Evolutionary conservation across 495 filamentous ascomycete genomes (phyloP).

Genomic region (Daldinia caldariorum): DNA sequence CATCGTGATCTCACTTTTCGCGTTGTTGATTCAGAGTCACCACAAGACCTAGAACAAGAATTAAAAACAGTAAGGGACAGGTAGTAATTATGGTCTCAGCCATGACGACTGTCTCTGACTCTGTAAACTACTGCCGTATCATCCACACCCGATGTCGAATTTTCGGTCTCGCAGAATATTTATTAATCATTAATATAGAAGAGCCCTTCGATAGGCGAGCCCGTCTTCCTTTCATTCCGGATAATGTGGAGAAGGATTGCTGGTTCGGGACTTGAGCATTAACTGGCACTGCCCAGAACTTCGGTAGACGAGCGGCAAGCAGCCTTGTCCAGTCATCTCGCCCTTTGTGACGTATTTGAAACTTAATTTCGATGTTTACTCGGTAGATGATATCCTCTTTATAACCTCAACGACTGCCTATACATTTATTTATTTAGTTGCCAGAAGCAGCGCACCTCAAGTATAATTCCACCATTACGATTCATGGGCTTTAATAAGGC

Average conservation of each 20-base stretch:
- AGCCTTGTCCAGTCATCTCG: conserved; percentile 13
- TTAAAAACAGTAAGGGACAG: conserved; percentile 16
- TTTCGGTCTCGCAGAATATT: conserved; percentile 41
- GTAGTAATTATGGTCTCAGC: conserved; percentile 34
- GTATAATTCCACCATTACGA: background rate
- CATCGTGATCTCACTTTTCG: conserved; percentile 41
- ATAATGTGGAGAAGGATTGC: conserved; percentile 45
- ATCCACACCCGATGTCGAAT: conserved; percentile 26
- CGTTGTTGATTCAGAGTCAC: conserved; percentile 4
- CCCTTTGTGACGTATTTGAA: conserved; percentile 17
- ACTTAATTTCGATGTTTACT: conserved; percentile 7
- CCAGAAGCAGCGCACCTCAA: too few species aligned
- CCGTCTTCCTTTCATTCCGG: conserved; percentile 38
- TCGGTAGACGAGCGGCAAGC: conserved; percentile 8
- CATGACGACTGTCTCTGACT: conserved; percentile 18
- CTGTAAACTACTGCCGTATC: conserved; percentile 37
- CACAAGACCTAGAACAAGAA: background rate
- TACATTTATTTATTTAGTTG: background rate
- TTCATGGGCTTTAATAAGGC: background rate
- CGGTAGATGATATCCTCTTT: conserved; percentile 23
- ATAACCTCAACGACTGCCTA: background rate
- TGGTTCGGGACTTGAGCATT: conserved; percentile 32
- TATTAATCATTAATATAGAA: conserved; percentile 45
- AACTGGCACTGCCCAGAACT: background rate
- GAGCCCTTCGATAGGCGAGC: conserved; percentile 44